Percentiles rank a stretch among this genome's conserved stretches.
Conservation (phyloP, 2,329 filamentous ascomycete species). For the Colletotrichum cordylinicola region DNA sequence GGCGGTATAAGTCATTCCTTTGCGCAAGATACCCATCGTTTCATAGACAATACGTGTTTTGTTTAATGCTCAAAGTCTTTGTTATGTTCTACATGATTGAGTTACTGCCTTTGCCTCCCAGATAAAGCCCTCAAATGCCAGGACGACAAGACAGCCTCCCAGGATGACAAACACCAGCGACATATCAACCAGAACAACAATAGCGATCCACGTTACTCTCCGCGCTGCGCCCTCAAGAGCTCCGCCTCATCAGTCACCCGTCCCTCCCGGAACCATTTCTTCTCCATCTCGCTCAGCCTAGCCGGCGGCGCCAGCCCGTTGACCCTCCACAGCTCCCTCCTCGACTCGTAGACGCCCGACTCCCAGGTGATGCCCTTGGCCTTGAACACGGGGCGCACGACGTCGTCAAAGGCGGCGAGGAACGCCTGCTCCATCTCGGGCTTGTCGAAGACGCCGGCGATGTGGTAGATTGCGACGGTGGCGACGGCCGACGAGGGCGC, state of each 20-base stretch:
- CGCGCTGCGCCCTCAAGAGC: background rate
- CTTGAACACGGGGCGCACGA: background rate
- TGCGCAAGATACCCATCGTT: constrained; percentile 10
- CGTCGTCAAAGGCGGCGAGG: background rate
- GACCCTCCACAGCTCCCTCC: constrained; percentile 1
- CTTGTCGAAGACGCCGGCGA: background rate
- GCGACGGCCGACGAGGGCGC: constrained; percentile 30
- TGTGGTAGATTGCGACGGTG: background rate
- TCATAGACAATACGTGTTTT: background rate
- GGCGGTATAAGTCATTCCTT: background rate
- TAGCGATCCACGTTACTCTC: background rate
- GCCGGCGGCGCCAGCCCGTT: background rate
- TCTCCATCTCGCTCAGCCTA: background rate
- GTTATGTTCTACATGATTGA: too few species aligned
- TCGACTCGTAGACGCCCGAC: constrained; percentile 5
- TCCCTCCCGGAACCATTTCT: background rate
- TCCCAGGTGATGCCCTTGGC: background rate
- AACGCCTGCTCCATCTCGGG: background rate
- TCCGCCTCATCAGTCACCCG: background rate
- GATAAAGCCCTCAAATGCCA: background rate
- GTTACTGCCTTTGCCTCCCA: background rate
- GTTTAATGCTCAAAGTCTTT: background rate
- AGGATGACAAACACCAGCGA: too few species aligned
- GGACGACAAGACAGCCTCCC: background rate
- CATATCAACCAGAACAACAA: background rate